Percentiles rank a stretch among this genome's conserved stretches.
Conservation (phyloP, 2,329 filamentous ascomycete genomes). For the Trichoderma sp. region DNA sequence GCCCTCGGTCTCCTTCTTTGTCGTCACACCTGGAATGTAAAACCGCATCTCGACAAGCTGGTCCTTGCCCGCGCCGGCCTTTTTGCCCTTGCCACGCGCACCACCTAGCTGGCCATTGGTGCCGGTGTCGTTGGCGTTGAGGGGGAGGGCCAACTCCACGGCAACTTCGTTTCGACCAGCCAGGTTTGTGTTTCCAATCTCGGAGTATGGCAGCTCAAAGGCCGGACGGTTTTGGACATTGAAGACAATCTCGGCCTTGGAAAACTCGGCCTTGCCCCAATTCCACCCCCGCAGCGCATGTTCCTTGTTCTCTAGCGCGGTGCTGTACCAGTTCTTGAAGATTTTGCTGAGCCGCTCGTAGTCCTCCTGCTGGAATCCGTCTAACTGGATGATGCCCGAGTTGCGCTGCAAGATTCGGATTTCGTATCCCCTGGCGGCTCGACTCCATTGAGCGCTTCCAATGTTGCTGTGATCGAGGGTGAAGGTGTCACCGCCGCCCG, state of each 20-base stretch:
- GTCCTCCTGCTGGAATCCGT: conserved; percentile 94
- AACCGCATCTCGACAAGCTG: conserved; percentile 98
- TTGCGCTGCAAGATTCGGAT: conserved; percentile 85
- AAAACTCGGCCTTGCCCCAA: conserved; percentile 97
- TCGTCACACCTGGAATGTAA: conserved; percentile 90
- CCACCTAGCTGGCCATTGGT: conserved; percentile 72
- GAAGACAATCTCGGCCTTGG: conserved; percentile 91
- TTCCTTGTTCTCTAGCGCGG: conserved; percentile 86
- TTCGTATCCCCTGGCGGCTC: conserved; percentile 87
- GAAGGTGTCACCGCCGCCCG: conserved; percentile 83
- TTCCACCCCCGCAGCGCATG: conserved; percentile 97
- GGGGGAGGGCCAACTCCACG: conserved; percentile 81
- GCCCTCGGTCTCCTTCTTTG: conserved; percentile 66
- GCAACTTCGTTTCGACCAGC: conserved; percentile 97
- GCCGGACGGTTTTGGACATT: conserved; percentile 95
- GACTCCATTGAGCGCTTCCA: conserved; percentile 86
- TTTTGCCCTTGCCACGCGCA: conserved; percentile 74
- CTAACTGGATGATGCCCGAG: conserved; percentile 84
- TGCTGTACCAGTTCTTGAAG: conserved; percentile 98
- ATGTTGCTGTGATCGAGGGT: conserved; percentile 88
- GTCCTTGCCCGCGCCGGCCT: conserved; percentile 82
- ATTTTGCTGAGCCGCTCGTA: conserved; percentile 86
- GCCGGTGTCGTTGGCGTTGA: conserved; percentile 67
- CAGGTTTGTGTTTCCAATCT: conserved; percentile 96
- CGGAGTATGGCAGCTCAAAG: conserved; percentile 95